Conservation (phyloP, 108 stramenopile genomes). For the Skeletonema tropicum region DNA sequence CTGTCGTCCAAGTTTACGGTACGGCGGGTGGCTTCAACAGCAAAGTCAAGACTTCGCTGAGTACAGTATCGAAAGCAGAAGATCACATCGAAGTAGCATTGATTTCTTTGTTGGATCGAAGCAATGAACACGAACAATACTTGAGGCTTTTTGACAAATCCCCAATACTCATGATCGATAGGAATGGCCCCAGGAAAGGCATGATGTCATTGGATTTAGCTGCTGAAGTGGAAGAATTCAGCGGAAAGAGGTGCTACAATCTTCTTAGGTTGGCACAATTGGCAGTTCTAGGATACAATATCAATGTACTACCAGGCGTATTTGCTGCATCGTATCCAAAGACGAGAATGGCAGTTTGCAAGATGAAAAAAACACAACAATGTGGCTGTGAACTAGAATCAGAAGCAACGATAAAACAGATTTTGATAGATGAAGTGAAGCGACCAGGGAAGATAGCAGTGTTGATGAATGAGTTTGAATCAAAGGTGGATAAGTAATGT, state of each 20-base stretch:
- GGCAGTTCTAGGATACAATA: constrained; percentile 63
- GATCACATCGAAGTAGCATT: constrained; percentile 45
- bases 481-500: neutral
- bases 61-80: constrained; percentile 37
- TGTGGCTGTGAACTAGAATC: constrained; percentile 35
- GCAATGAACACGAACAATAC: constrained; percentile 33
- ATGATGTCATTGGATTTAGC: constrained; percentile 67
- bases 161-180: constrained; percentile 76
- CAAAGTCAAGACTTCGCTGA: constrained; percentile 23
- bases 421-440: constrained; percentile 65
- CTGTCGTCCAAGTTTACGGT: constrained; percentile 45
- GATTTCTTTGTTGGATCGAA: constrained; percentile 42
- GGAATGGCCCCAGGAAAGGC: constrained; percentile 58
- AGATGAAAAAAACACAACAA: constrained; percentile 23
- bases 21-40: constrained; percentile 45
- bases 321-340: constrained; percentile 66
- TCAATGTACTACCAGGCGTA: constrained; percentile 66
- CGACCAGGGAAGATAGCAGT: constrained; percentile 71
- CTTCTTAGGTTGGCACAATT: constrained; percentile 71
- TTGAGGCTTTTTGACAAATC: constrained; percentile 59
- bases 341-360: constrained; percentile 39
- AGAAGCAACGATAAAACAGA: constrained; percentile 47
- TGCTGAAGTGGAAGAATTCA: constrained; percentile 77
- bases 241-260: constrained; percentile 72
- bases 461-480: constrained; percentile 41